Evolutionary conservation across 768 basidiomycete genomes (phyloP).

Genomic region (Lentinus brumalis): DNA sequence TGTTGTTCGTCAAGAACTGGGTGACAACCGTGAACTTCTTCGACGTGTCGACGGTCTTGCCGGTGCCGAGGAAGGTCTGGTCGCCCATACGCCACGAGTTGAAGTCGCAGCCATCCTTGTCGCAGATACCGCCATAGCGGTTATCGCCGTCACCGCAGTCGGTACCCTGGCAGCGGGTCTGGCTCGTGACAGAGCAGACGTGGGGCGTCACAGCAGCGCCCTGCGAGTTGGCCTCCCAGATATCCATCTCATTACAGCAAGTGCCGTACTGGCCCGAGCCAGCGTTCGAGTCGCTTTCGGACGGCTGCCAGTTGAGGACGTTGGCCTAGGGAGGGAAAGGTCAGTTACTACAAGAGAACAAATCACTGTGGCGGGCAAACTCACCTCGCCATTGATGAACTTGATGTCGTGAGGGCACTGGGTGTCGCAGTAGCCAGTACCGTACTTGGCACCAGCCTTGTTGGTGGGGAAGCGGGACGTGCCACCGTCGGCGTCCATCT

Average conservation of each 20-base stretch:
- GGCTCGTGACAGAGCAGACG: constrained; percentile 38
- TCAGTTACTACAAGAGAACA: constrained; percentile 23
- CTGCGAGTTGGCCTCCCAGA: constrained; percentile 36
- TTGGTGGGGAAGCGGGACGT: constrained; percentile 48
- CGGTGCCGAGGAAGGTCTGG: constrained; percentile 47
- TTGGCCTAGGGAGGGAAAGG: constrained; percentile 33
- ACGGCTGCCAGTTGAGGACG: constrained; percentile 25
- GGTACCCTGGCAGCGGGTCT: constrained; percentile 48
- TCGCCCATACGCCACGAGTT: constrained; percentile 60
- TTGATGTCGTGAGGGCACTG: constrained; percentile 61
- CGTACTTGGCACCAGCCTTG: constrained; percentile 61
- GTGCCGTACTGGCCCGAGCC: constrained; percentile 31
- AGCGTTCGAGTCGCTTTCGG: constrained; percentile 26
- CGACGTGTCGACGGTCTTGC: constrained; percentile 50
- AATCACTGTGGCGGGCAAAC: constrained; percentile 4
- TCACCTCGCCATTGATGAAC: constrained; percentile 56
- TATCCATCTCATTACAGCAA: constrained; percentile 37
- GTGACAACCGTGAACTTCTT: constrained; percentile 57
- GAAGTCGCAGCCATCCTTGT: constrained; percentile 61
- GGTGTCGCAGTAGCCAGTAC: constrained; percentile 65
- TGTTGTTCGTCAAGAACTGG: constrained; percentile 52
- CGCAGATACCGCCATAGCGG: constrained; percentile 48
- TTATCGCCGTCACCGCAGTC: constrained; percentile 33
- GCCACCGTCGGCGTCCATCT: constrained; percentile 61
- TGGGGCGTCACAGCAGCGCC: constrained; percentile 32